phyloP scores from a whole-genome alignment of 371 early-diverging fungal species.

The Lichtheimia hyalospora region DNA sequence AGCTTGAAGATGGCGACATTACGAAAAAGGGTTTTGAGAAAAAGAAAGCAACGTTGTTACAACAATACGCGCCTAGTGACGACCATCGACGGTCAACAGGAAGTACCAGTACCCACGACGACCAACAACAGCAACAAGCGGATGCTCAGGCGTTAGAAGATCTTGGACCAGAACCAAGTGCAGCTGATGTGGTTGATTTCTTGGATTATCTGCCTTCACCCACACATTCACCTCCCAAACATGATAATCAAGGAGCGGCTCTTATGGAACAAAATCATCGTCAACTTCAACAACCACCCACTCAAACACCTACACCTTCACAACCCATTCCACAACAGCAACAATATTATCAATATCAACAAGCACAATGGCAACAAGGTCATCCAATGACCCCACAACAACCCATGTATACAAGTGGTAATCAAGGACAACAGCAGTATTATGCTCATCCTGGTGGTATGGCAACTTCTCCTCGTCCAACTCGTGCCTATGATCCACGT shows the following conservation, averaged over 20 bases:
- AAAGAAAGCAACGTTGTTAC: conserved; percentile 48
- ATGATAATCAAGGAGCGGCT: conserved; percentile 15
- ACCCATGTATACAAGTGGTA: not conserved
- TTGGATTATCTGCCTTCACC: conserved; percentile 52
- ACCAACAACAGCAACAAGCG: not conserved
- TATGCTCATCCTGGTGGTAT: conserved; percentile 5
- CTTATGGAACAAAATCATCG: conserved; percentile 32
- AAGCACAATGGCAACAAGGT: conserved; percentile 1
- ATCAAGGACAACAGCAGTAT: not conserved
- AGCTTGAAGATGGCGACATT: conserved; percentile 69
- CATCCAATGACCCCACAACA: conserved; percentile 12
- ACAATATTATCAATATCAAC: conserved; percentile 7
- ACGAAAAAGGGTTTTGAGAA: conserved; percentile 73
- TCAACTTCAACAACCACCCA: conserved; percentile 10
- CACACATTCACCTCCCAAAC: conserved; percentile 40
- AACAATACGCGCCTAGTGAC: conserved; percentile 16
- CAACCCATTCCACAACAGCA: conserved; percentile 12
- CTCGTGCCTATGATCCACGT: conserved; percentile 11
- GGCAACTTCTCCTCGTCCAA: conserved; percentile 13
- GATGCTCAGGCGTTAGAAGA: conserved; percentile 15
- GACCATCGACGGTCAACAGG: not conserved
- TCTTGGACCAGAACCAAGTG: conserved; percentile 49
- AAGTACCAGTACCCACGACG: not conserved
- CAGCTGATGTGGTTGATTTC: conserved; percentile 53
- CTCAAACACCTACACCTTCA: conserved; percentile 12